Evolutionary conservation across 345 rosid species (phyloP), one percentile per base, ranked within the genome.

Genomic region (Clausena lansium): DNA sequence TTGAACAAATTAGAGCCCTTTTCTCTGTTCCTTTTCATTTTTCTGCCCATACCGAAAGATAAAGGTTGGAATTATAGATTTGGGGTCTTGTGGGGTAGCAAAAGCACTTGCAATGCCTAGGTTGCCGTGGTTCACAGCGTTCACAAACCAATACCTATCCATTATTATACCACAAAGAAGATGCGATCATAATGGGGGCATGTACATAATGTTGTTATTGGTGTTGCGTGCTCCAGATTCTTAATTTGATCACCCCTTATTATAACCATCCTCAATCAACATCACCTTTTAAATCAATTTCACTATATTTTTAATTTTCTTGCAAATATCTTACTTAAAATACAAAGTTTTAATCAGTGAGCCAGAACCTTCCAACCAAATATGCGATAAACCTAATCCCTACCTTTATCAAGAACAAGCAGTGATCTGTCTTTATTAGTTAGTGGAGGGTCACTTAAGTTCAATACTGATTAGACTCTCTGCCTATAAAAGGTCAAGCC

Each of bases 401-500:
- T 57, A 47, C 68, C 79, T 77, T 83, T 78, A 64, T 72, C 78
- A 62, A 72, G 38, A 78, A 24, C 78, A 59, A 74, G 81, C 73
- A 69, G 65, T 77, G 76, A 76, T 75, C 69, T 82, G 83, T 78
- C 83, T 76, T 64, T 60, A 45, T 73, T 79, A 19, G 58, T 64
- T 70, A 79, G 88, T 87, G 87, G 86, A 80, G 82, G 75, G 77
- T 70, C 79, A 60, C 80, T 74, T 70, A 15, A 47, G n/a, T 47
- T 65, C 73, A 73, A 71, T 67, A 73, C 64, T 45, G 58, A 41
- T 65, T 67, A 20, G n/a, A 41, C 52, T 72, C 54, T 65, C 60
- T 62, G 82, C 79, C 88, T 85, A 86, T 89, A 83, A 82, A 89
- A 84, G 74, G 76, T 66, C 72, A 60, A 68, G 25, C 83, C 74